Percentiles rank a stretch among this genome's conserved stretches.
phyloP scores from a whole-genome alignment of 129 eudicot genomes.

The Erigeron canadensis region DNA sequence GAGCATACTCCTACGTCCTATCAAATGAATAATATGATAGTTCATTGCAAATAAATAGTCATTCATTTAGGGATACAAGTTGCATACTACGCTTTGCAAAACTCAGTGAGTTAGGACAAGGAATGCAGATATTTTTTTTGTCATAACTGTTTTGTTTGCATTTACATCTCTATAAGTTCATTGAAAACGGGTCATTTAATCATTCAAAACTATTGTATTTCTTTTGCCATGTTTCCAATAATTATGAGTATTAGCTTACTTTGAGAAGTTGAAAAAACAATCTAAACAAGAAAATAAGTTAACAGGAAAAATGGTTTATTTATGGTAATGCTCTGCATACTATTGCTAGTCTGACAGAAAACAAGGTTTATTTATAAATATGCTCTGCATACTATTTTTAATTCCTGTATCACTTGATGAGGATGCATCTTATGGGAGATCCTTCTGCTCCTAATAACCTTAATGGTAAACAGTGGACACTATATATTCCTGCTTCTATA shows the following conservation, averaged over 20 bases:
- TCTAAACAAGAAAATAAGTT: neutral
- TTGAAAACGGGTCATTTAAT: no score
- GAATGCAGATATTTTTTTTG: no score
- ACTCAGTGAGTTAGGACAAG: no score
- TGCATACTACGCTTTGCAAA: no score
- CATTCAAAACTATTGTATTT: no score
- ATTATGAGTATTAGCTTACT: neutral
- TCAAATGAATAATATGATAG: no score
- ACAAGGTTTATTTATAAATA: neutral
- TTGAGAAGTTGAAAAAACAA: neutral
- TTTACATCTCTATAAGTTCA: no score
- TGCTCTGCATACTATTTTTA: neutral
- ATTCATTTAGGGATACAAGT: no score
- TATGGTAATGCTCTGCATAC: neutral
- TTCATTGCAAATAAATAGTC: no score
- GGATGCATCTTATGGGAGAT: slow-evolving; percentile 78
- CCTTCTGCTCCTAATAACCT: slow-evolving; percentile 73
- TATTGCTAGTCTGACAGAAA: neutral
- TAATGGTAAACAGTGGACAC: slow-evolving; percentile 72
- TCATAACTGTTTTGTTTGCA: no score
- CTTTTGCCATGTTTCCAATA: no score
- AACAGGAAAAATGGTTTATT: neutral
- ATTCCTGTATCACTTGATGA: slow-evolving; percentile 35
- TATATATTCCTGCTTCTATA: slow-evolving; percentile 54
- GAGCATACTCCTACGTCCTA: no score